Percentiles rank a stretch among this genome's conserved stretches.
Evolutionary conservation across 2,329 filamentous ascomycete species (phyloP).

Genomic region (Fusarium sp.): DNA sequence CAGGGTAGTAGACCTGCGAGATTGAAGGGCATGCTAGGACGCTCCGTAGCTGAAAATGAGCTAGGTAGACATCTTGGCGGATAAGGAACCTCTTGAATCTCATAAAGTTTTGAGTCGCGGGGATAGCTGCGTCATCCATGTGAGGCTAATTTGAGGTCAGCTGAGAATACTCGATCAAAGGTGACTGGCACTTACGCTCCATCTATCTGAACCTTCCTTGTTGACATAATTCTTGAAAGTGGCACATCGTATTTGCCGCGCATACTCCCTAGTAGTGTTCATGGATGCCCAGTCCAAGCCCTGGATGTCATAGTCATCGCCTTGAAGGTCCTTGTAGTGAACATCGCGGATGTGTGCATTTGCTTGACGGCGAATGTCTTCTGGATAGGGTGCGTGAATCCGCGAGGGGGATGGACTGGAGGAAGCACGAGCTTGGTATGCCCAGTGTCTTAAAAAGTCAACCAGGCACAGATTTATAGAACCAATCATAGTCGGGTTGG

Average conservation of each 20-base stretch:
- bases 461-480: conserved; percentile 60
- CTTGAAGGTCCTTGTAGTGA: conserved; percentile 59
- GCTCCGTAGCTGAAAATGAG: conserved; percentile 75
- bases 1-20: conserved; percentile 66
- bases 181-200: conserved; percentile 54
- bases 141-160: conserved; percentile 28
- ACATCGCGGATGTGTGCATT: conserved; percentile 35
- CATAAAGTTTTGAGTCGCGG: conserved; percentile 61
- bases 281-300: conserved; percentile 66
- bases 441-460: conserved; percentile 63
- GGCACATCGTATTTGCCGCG: conserved; percentile 56
- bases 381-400: conserved; percentile 41
- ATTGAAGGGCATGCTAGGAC: conserved; percentile 66
- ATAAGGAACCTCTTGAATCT: conserved; percentile 67
- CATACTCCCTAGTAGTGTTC: conserved; percentile 59
- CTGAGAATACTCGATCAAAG: neutral
- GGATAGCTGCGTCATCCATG: conserved; percentile 43
- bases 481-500: conserved; percentile 52
- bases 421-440: conserved; percentile 44
- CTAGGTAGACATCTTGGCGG: conserved; percentile 60
- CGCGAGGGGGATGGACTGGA: conserved; percentile 32
- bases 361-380: conserved; percentile 46
- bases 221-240: conserved; percentile 70
- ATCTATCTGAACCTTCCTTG: conserved; percentile 55
- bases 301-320: conserved; percentile 66